phyloP scores from a whole-genome alignment of 257 asterid species.

The Solanum tarapatanum region DNA sequence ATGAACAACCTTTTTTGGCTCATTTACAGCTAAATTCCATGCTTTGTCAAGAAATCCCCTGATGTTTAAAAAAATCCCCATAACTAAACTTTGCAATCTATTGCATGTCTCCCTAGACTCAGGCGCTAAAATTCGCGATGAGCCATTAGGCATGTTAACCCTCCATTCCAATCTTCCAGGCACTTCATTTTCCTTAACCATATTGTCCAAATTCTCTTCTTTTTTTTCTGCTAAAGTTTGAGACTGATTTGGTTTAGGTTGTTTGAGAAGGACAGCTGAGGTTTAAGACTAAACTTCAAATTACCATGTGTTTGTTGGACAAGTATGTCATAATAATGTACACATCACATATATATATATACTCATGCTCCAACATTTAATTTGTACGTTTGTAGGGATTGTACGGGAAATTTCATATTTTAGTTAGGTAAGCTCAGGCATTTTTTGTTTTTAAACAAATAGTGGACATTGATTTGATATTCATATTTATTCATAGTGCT shows the following conservation, averaged over 20 bases:
- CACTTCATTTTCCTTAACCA: slow-evolving; percentile 14
- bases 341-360: not conserved
- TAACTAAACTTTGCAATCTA: slow-evolving; percentile 4
- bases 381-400: not conserved
- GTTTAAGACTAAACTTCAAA: not conserved
- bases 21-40: slow-evolving; percentile 45
- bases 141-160: slow-evolving; percentile 37
- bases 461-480: slow-evolving; percentile 15
- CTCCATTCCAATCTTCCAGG: slow-evolving; percentile 47
- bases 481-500: slow-evolving; percentile 10
- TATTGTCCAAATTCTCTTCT: not conserved
- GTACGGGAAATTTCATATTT: slow-evolving; percentile 16
- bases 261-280: not conserved
- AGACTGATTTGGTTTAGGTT: not conserved
- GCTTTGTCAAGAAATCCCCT: slow-evolving; percentile 40
- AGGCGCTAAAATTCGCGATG: slow-evolving; percentile 25
- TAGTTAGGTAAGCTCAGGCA: slow-evolving; percentile 32
- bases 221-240: not conserved
- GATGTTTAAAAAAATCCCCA: slow-evolving; percentile 7
- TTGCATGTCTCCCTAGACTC: slow-evolving; percentile 6
- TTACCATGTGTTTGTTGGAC: slow-evolving; percentile 3
- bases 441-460: not conserved
- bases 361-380: not conserved
- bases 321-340: slow-evolving; percentile 1
- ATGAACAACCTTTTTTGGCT: slow-evolving; percentile 64